Evolutionary conservation across 768 basidiomycete species (phyloP).

Genomic region (Boletus huronensis): DNA sequence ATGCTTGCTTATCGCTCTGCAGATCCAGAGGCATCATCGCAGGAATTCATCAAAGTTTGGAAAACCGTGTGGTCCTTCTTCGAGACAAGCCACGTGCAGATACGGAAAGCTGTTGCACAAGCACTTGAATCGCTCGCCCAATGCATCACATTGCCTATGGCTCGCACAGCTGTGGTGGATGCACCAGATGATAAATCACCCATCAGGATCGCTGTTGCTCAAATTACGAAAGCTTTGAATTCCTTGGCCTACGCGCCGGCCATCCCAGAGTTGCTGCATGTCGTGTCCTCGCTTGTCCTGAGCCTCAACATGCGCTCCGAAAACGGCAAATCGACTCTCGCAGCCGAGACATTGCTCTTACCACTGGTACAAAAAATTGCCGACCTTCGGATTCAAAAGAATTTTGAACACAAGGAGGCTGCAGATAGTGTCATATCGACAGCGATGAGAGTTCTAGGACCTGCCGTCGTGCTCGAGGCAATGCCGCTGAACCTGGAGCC

Average conservation of each 20-base stretch:
- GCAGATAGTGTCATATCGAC: conserved; percentile 76
- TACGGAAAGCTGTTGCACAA: conserved; percentile 60
- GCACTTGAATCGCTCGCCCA: conserved; percentile 61
- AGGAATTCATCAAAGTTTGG: conserved; percentile 66
- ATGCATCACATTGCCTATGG: conserved; percentile 67
- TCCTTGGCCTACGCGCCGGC: conserved; percentile 69
- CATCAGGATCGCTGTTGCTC: conserved; percentile 59
- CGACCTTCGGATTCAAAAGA: conserved; percentile 70
- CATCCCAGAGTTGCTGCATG: conserved; percentile 74
- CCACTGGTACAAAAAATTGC: conserved; percentile 69
- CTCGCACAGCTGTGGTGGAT: conserved; percentile 50
- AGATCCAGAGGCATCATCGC: conserved; percentile 47
- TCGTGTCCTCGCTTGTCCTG: conserved; percentile 66
- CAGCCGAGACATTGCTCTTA: conserved; percentile 67
- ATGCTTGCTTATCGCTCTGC: conserved; percentile 60
- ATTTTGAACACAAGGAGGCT: conserved; percentile 87
- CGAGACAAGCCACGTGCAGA: conserved; percentile 59
- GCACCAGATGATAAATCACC: conserved; percentile 45
- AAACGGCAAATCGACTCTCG: conserved; percentile 42
- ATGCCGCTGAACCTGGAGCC: conserved; percentile 89
- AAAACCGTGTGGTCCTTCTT: conserved; percentile 73
- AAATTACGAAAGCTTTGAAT: conserved; percentile 65
- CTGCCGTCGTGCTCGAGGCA: conserved; percentile 65
- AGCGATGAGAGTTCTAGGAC: conserved; percentile 84
- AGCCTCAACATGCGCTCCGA: conserved; percentile 52